Base-by-base conservation (phyloP, 2,329 filamentous ascomycete species). In the Aureobasidium leucospermi region DNA sequence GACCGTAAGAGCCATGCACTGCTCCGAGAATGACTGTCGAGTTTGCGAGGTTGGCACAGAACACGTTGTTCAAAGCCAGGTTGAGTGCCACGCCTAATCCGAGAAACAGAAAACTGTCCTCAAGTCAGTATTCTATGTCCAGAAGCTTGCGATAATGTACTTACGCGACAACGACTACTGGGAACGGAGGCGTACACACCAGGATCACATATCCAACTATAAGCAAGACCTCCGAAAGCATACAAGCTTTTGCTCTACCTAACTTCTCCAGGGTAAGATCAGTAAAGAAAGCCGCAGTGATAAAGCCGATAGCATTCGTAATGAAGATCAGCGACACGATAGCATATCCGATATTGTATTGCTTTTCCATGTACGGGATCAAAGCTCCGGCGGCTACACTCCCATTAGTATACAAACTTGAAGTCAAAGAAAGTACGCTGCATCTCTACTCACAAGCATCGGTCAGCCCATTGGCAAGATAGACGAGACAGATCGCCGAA, bases 251-350 rank as follows among this genome's bases (percentile, higher is more conserved):
- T 4, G 84, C 84, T 49, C 87, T 81, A 7, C 90, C 89, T 2
- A 91, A 72, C 19, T 80, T 80, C 6, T 75, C 73, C 58, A 85
- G 79, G 4, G 91, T 75, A 1, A 75, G 71, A 66, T 91, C 86
- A n/a, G 87, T 81, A 62, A 87, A 78, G 39, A 86, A 81, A 1
- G 89, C 89, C 1, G 87, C 86, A 11, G 80, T 71, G 67, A 95
- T 85, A 74, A 90, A 95, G 15, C 90, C 90, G 4, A 86, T 64
- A 0, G 90, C 89, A 65, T 89, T 89, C 46, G 86, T 83, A 32
- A 94, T 81, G 75, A 94, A 95, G 67, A 95, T 89, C 39, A 93
- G 76, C 1, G 90, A 93, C 2, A 94, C 88, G 8, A 90, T 74
- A 2, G 85, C 87, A 70, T 94, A 93, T 43, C 86, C 86, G 59